A percentile compares a stretch with the other conserved stretches of the same genome.
phyloP scores from a whole-genome alignment of 2,329 filamentous ascomycete species.

The Penicillium sp. region DNA sequence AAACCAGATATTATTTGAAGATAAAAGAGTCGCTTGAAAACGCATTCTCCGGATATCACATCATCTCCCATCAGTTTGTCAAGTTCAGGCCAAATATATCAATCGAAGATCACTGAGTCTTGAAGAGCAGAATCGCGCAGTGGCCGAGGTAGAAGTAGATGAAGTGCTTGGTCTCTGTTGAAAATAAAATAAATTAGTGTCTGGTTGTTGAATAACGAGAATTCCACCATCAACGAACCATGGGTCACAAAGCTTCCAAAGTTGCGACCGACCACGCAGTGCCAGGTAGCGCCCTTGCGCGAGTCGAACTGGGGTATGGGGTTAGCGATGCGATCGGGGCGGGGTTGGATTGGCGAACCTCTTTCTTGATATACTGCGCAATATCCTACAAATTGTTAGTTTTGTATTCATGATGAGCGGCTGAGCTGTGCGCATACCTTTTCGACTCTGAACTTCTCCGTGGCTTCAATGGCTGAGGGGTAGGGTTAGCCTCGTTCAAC shows the following conservation, averaged over 20 bases:
- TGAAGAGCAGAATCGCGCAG: conserved; percentile 97
- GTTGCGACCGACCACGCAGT: conserved; percentile 97
- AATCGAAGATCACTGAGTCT: conserved; percentile 72
- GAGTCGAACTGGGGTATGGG: conserved; percentile 73
- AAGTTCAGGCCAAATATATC: neutral
- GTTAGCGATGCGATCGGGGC: conserved; percentile 18
- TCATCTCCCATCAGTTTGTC: neutral
- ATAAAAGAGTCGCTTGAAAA: conserved; percentile 14
- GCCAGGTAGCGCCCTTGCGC: conserved; percentile 96
- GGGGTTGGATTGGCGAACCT: conserved; percentile 54
- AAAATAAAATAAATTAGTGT: conserved; percentile 10
- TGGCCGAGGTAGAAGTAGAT: conserved; percentile 99
- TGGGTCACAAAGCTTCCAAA: conserved; percentile 99
- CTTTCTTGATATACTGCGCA: conserved; percentile 92
- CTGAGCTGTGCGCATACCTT: conserved; percentile 52
- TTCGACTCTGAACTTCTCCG: conserved; percentile 70
- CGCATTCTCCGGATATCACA: conserved; percentile 3
- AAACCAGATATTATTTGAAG: conserved; percentile 3
- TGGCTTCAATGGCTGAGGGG: conserved; percentile 63
- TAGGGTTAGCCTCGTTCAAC: conserved; percentile 28
- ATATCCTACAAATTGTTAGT: conserved; percentile 67
- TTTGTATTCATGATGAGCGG: neutral
- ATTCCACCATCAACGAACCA: conserved; percentile 55
- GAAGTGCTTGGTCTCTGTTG: conserved; percentile 94
- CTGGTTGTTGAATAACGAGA: neutral